These are phyloP conservation scores for Jacaranda mimosifolia DNA, from an alignment of 257 asterid genomes.

Conservation along the genomic window DNA sequence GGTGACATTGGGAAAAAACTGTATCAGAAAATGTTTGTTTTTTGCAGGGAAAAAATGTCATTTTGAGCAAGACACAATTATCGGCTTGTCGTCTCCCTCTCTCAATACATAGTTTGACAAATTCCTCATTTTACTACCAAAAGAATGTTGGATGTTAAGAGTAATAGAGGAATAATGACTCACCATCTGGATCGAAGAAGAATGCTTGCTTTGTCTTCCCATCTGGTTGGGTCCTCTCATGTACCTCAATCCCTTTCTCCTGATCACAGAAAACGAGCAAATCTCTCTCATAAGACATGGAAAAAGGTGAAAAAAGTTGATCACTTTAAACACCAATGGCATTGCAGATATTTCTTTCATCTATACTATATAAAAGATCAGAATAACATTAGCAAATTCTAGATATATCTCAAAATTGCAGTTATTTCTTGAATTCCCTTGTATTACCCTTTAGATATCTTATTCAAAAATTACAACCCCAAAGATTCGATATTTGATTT, in stretches of 20 bases:
- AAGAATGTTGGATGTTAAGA: not conserved
- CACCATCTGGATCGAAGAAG: constrained; percentile 98
- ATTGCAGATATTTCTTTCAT: not conserved
- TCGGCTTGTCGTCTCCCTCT: not conserved
- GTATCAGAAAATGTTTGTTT: not conserved
- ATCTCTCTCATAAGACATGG: not conserved
- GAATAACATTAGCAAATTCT: not conserved
- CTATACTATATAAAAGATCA: not conserved
- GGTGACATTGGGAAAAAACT: not conserved
- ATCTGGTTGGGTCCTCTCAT: constrained; percentile 68
- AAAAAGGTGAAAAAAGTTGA: too few relatives aligned
- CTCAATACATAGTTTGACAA: not conserved
- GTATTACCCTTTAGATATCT: not conserved
- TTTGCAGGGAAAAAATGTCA: not conserved
- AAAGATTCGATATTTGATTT: too few relatives aligned
- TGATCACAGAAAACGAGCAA: constrained; percentile 30
- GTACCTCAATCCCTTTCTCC: constrained; percentile 76
- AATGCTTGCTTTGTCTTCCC: constrained; percentile 81
- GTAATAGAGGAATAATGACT: constrained; percentile 23
- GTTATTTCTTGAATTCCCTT: not conserved
- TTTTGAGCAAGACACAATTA: not conserved
- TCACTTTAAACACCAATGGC: not conserved
- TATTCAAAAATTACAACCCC: not conserved
- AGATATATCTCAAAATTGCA: not conserved
- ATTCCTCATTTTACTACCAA: not conserved